Conservation (phyloP, 2,329 filamentous ascomycete genomes). For the Sporothrix variecibatus region DNA sequence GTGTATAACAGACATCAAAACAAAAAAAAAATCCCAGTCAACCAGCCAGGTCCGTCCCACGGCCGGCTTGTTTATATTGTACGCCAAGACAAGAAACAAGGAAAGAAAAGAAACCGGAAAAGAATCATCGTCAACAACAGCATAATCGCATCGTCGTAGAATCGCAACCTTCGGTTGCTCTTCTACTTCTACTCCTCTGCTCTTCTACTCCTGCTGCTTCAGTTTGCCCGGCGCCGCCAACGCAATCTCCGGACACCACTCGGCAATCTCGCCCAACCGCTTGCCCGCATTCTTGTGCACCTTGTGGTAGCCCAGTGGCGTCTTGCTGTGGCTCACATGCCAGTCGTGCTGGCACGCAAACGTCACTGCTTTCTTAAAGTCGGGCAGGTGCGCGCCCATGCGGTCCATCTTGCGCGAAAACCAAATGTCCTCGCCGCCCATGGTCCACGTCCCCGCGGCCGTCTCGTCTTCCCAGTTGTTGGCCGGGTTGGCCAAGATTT, state of each 20-base stretch:
- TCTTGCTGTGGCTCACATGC: constrained; percentile 31
- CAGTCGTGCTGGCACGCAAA: constrained; percentile 34
- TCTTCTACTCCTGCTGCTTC: constrained; percentile 5
- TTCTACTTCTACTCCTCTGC: not conserved
- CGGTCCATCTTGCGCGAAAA: constrained; percentile 33
- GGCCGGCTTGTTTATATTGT: constrained; percentile 9
- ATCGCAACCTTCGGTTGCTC: not conserved
- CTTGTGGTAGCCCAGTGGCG: constrained; percentile 35
- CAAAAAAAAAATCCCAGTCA: not conserved
- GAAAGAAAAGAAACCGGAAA: not conserved
- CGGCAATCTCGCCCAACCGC: constrained; percentile 29
- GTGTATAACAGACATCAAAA: not conserved
- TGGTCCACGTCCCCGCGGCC: constrained; percentile 31
- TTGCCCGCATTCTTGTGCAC: constrained; percentile 30
- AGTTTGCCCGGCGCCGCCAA: constrained; percentile 30
- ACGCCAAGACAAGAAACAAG: not conserved
- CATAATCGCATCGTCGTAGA: no score
- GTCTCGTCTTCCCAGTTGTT: constrained; percentile 43
- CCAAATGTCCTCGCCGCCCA: constrained; percentile 36
- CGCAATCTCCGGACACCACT: constrained; percentile 35
- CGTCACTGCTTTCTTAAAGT: constrained; percentile 24
- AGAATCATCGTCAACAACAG: not conserved
- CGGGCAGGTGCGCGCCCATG: constrained; percentile 31
- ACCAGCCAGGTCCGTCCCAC: constrained; percentile 10
- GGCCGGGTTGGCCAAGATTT: constrained; percentile 46